phyloP scores from a whole-genome alignment of 768 basidiomycete species.

The Lyophyllum decastes region DNA sequence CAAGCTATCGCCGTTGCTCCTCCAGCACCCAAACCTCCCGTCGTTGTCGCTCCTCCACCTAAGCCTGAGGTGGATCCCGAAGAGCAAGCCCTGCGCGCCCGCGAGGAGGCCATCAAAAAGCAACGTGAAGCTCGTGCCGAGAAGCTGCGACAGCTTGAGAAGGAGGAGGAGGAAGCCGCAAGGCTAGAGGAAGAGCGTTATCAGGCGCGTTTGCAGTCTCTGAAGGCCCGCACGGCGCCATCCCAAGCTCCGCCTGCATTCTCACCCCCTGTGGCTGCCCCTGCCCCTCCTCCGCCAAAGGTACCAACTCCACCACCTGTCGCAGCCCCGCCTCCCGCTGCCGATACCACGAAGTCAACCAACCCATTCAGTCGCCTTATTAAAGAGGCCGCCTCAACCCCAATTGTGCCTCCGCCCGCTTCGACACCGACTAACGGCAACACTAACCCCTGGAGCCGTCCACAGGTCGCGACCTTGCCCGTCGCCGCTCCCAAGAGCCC shows the following conservation, averaged over 20 bases:
- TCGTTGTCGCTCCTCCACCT: conserved; percentile 22
- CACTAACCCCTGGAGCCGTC: conserved; percentile 71
- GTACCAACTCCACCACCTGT: conserved; percentile 27
- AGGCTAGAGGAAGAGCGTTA: conserved; percentile 37
- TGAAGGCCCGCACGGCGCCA: conserved; percentile 37
- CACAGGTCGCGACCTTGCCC: conserved; percentile 33
- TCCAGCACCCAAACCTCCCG: conserved; percentile 15
- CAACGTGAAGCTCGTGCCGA: conserved; percentile 73
- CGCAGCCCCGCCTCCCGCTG: conserved; percentile 26
- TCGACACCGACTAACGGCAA: conserved; percentile 35
- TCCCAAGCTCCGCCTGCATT: conserved; percentile 24
- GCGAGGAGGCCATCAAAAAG: conserved; percentile 72
- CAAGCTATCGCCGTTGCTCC: conserved; percentile 23
- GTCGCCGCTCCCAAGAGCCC: conserved; percentile 48
- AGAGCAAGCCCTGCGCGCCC: conserved; percentile 66
- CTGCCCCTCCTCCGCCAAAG: conserved; percentile 27
- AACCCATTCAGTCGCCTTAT: conserved; percentile 82
- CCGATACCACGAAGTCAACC: conserved; percentile 53
- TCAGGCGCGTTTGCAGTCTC: conserved; percentile 36
- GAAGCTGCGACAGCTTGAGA: conserved; percentile 69
- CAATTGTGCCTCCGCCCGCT: conserved; percentile 34
- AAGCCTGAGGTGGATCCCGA: conserved; percentile 69
- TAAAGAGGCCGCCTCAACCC: conserved; percentile 42
- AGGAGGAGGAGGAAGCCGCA: conserved; percentile 50
- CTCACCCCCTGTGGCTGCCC: conserved; percentile 30